Base-by-base conservation (phyloP, 2,329 filamentous ascomycete genomes). In the Xylogone sp. region DNA sequence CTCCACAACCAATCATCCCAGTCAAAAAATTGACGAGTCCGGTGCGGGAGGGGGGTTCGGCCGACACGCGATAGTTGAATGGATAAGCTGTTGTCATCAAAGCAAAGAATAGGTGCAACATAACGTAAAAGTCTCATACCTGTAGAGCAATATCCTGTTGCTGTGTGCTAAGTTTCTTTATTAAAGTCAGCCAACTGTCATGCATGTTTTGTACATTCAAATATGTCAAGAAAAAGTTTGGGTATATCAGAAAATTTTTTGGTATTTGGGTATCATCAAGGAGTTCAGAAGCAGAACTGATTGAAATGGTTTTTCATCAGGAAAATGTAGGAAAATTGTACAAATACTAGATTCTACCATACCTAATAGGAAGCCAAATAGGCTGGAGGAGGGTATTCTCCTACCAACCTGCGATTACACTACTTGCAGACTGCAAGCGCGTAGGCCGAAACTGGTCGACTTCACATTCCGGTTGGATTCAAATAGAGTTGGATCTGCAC, bases 201-300 rank as follows among this genome's bases (percentile, higher is more conserved):
- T 73, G 72, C 69, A 71, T 65, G 53, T 51, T 54, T 46, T 52
- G 29, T 20, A 48, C 43, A 46, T 20, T 44, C 21, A 13, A 46
- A n/a, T n/a, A n/a, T n/a, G n/a, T n/a, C n/a, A n/a, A n/a, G n/a
- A n/a, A n/a, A n/a, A n/a, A n/a, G n/a, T n/a, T n/a, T n/a, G n/a
- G n/a, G n/a, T n/a, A n/a, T n/a, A n/a, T n/a, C n/a, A n/a, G n/a
- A n/a, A 76, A 71, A 71, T 75, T 79, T 75, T 84, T 86, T 82
- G 82, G 84, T 82, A 76, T 74, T 73, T 68, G 75, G 69, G 65
- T 81, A 68, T 85, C 83, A 79, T 84, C 83, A 86, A 72, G 61
- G 68, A 65, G 62, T 81, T 87, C 84, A 87, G 84, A 79, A 87
- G 84, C 84, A 87, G 84, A 87, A 87, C 84, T 87, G 84, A 78